These are phyloP conservation scores for Saccharomyces eubayanus DNA, from an alignment of 805 yeast species.

Conservation along the genomic window DNA sequence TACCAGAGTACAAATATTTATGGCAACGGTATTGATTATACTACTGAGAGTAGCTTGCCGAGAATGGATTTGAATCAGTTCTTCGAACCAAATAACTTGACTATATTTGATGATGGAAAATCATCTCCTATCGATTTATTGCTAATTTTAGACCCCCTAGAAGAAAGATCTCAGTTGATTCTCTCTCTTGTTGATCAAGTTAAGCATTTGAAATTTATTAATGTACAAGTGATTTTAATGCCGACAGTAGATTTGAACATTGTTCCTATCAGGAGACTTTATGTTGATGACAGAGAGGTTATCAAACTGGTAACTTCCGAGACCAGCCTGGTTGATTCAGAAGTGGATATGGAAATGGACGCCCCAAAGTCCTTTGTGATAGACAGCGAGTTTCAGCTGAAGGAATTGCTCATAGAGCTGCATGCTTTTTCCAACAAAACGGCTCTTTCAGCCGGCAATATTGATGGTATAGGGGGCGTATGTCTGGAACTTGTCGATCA, in stretches of 20 bases:
- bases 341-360: slow-evolving; percentile 18
- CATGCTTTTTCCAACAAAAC: slow-evolving; percentile 42
- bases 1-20: slow-evolving; percentile 25
- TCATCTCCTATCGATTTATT: slow-evolving; percentile 42
- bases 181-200: slow-evolving; percentile 41
- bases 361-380: slow-evolving; percentile 12
- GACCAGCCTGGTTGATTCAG: slow-evolving; percentile 25
- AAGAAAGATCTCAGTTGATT: slow-evolving; percentile 58
- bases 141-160: slow-evolving; percentile 62
- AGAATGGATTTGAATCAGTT: slow-evolving; percentile 38
- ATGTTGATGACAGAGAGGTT: slow-evolving; percentile 30
- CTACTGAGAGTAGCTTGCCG: slow-evolving; percentile 36
- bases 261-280: slow-evolving; percentile 51
- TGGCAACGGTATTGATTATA: slow-evolving; percentile 33
- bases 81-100: slow-evolving; percentile 10
- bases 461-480: slow-evolving; percentile 37
- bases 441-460: slow-evolving; percentile 15
- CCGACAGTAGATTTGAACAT: slow-evolving; percentile 43
- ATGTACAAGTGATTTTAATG: slow-evolving; percentile 45
- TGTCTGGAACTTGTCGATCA: slow-evolving; percentile 41
- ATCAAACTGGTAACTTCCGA: slow-evolving; percentile 13
- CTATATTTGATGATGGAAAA: slow-evolving; percentile 20
- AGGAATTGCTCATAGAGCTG: slow-evolving; percentile 61
- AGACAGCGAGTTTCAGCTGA: slow-evolving; percentile 39
- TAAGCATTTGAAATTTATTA: slow-evolving; percentile 40